Evolutionary conservation across 1,139 yeast genomes (phyloP).

Genomic region (Kazachstania sp.): DNA sequence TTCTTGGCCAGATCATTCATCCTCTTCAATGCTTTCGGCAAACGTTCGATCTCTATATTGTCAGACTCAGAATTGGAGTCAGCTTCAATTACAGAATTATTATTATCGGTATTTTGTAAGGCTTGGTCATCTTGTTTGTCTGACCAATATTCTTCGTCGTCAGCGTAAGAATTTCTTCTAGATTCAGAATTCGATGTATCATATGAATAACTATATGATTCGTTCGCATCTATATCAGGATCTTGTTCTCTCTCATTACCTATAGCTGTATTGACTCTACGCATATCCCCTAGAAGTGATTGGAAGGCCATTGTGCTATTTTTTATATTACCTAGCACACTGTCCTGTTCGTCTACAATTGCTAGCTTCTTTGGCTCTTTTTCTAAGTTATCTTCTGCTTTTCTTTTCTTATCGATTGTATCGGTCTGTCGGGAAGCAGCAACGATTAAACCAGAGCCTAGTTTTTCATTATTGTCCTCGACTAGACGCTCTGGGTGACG

Average conservation of each 20-base stretch:
- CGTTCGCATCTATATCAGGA: background rate
- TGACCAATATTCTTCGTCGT: too few species aligned
- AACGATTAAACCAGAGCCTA: background rate
- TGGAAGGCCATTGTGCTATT: slow-evolving; percentile 5
- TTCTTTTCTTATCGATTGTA: background rate
- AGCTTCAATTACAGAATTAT: background rate
- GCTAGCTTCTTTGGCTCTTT: background rate
- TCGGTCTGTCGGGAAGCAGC: background rate
- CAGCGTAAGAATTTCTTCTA: too few species aligned
- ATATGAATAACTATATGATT: too few species aligned
- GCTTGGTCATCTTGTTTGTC: background rate
- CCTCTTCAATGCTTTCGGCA: slow-evolving; percentile 22
- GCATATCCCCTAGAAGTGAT: slow-evolving; percentile 3
- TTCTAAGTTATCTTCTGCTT: background rate
- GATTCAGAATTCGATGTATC: too few species aligned
- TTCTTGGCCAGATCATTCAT: slow-evolving; percentile 23
- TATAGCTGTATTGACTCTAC: background rate
- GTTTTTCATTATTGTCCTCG: background rate
- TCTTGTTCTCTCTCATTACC: background rate
- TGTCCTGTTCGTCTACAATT: background rate
- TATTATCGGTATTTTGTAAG: background rate
- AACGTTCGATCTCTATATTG: background rate
- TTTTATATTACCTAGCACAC: slow-evolving; percentile 4
- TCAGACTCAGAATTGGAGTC: background rate
- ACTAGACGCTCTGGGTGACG: background rate